These are phyloP conservation scores for Colletotrichum horii DNA, from an alignment of 2,329 filamentous ascomycete species.

Conservation along the genomic window DNA sequence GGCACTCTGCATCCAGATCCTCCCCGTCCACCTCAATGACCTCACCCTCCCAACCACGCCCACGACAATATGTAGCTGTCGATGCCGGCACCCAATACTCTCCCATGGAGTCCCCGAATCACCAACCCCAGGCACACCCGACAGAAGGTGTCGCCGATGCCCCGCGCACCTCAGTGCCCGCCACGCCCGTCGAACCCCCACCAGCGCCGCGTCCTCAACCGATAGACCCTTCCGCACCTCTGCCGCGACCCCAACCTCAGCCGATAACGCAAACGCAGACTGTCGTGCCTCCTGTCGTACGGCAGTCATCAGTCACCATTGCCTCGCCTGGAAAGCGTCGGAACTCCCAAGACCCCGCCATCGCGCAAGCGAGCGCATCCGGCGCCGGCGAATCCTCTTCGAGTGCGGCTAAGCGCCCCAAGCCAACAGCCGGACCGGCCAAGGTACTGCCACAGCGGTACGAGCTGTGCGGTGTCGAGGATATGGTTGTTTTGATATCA, in stretches of 20 bases:
- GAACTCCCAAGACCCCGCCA: slow-evolving; percentile 44
- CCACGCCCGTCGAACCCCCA: slow-evolving; percentile 28
- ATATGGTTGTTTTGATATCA: slow-evolving; percentile 88
- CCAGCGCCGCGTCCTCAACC: slow-evolving; percentile 21
- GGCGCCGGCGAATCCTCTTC: slow-evolving; percentile 26
- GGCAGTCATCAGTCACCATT: slow-evolving; percentile 16
- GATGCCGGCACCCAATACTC: slow-evolving; percentile 55
- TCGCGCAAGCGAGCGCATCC: slow-evolving; percentile 18
- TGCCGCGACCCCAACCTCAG: slow-evolving; percentile 18
- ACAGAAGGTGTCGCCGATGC: slow-evolving; percentile 24
- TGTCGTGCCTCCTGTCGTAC: slow-evolving; percentile 1
- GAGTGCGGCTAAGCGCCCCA: slow-evolving; percentile 56
- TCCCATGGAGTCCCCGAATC: slow-evolving; percentile 45
- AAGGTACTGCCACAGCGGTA: slow-evolving; percentile 76
- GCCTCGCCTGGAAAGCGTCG: slow-evolving; percentile 48
- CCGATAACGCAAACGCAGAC: slow-evolving; percentile 2
- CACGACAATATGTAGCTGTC: slow-evolving; percentile 50
- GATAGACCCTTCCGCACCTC: slow-evolving; percentile 11
- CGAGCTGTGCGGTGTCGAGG: slow-evolving; percentile 80
- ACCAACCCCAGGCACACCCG: neutral
- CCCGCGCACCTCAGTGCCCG: slow-evolving; percentile 27
- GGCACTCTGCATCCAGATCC: slow-evolving; percentile 36
- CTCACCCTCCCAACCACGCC: slow-evolving; percentile 29
- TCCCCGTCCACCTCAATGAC: slow-evolving; percentile 37
- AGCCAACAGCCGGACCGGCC: slow-evolving; percentile 53